Conservation (phyloP, 169 alveolate species). For the Plasmodium adleri region DNA sequence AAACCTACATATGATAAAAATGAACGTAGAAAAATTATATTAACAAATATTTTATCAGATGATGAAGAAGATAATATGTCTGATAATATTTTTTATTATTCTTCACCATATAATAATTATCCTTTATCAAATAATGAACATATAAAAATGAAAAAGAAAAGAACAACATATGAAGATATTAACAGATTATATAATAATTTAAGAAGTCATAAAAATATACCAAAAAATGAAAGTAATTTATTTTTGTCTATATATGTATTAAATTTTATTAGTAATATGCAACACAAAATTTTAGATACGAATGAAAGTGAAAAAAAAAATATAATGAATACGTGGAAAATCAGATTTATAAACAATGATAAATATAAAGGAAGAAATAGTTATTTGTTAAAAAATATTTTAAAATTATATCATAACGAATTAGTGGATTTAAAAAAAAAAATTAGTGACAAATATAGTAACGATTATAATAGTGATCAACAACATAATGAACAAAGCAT, state of each 20-base stretch:
- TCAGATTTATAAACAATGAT: constrained; percentile 47
- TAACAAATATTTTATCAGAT: constrained; percentile 20
- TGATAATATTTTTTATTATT: constrained; percentile 14
- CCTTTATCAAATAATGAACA: constrained; percentile 12
- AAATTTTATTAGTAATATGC: constrained; percentile 53
- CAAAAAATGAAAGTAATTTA: constrained; percentile 27
- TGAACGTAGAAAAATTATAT: constrained; percentile 11
- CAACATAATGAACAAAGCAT: background rate
- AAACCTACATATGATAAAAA: constrained; percentile 18
- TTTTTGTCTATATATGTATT: constrained; percentile 36
- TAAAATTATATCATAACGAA: constrained; percentile 43
- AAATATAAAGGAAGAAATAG: constrained; percentile 68
- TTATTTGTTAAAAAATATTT: constrained; percentile 43
- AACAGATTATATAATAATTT: constrained; percentile 24
- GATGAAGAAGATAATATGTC: constrained; percentile 12
- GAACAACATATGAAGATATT: constrained; percentile 52
- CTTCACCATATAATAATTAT: constrained; percentile 1
- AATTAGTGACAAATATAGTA: background rate
- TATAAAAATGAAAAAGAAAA: constrained; percentile 9
- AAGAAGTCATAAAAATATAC: constrained; percentile 32
- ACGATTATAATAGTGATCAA: background rate
- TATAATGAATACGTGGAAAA: constrained; percentile 39
- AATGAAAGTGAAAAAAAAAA: constrained; percentile 6
- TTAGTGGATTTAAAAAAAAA: constrained; percentile 35
- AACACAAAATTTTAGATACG: constrained; percentile 17